phyloP scores from a whole-genome alignment of 1,139 yeast genomes.

The Ogataea hybrid region DNA sequence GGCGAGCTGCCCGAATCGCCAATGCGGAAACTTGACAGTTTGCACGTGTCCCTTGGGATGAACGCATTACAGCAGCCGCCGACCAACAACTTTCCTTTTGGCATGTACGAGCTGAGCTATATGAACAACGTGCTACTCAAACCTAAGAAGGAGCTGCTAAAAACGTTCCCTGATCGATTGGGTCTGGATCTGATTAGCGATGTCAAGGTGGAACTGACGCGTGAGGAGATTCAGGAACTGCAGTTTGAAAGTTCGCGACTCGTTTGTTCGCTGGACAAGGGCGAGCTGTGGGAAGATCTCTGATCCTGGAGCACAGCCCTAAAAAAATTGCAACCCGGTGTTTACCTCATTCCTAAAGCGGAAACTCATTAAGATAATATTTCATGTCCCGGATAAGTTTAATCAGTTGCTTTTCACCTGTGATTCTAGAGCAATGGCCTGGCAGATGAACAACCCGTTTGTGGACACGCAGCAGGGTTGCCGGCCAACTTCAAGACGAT shows the following conservation, averaged over 20 bases:
- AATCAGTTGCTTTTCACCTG: constrained; percentile 5
- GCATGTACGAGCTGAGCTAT: constrained; percentile 24
- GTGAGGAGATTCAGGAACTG: constrained; percentile 14
- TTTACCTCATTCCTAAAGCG: constrained; percentile 22
- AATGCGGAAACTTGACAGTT: constrained; percentile 12
- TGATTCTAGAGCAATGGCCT: constrained; percentile 19
- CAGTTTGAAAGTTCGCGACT: constrained; percentile 11
- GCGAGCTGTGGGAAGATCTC: constrained; percentile 15
- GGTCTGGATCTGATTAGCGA: constrained; percentile 18
- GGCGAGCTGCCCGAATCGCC: constrained; percentile 22
- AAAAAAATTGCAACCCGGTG: constrained; percentile 5
- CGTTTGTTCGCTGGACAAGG: constrained; percentile 13
- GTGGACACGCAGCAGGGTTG: constrained; percentile 36
- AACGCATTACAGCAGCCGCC: not conserved
- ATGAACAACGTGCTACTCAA: constrained; percentile 22
- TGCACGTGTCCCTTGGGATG: constrained; percentile 28
- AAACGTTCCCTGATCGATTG: constrained; percentile 12
- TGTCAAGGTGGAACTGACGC: constrained; percentile 7
- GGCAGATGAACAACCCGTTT: constrained; percentile 35
- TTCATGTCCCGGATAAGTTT: constrained; percentile 5
- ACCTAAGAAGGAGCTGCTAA: constrained; percentile 19
- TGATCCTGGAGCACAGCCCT: constrained; percentile 3
- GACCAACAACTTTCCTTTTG: constrained; percentile 12
- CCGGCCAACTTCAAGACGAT: constrained; percentile 30
- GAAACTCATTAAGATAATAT: constrained; percentile 14